Evolutionary conservation across 768 basidiomycete species (phyloP), one percentile per base, ranked within the genome.

Genomic region (Boletus rubropictus): DNA sequence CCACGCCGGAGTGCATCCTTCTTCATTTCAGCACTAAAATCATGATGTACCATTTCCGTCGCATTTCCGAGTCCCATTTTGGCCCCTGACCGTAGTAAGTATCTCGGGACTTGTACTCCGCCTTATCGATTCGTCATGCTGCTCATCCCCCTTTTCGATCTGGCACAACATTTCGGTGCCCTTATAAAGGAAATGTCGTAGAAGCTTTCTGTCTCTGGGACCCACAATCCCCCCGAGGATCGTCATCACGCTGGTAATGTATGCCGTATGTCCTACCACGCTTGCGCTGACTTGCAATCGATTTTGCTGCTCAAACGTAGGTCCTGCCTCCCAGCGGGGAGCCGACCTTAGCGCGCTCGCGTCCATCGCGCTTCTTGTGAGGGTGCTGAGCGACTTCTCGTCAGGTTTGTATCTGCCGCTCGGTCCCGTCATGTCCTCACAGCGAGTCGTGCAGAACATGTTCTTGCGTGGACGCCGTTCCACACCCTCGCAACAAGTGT

Each of bases 361-460:
- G 65, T 80, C 77, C 79, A 82, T 83, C 82, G 80, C 81, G 82
- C 79, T 83, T 84, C 73, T 74, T 74, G 71, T 73, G 68, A 70
- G 77, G 79, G 66, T 78, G 79, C 66, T 65, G 69, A 80, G 63
- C 66, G 69, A 69, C 73, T 69, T 84, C 82, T 65, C 68, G 67
- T 65, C 63, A 73, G 80, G 81, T 72, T 59, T 34, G 51, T 57
- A 47, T 38, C 10, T 35, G n/a, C 44, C 38, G 34, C 49, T 21
- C n/a, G 5, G 42, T 49, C 21, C 22, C 15, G n/a, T 40, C 18
- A 14, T 39, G 36, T 52, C 49, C 49, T 57, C 22, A 61, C 37
- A 21, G 18, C 28, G 52, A n/a, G 38, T 48, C 40, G 10, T 38
- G 49, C 41, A 56, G 68, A 59, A 55, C 51, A 50, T 46, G 50